Base-by-base conservation (phyloP, 345 rosid genomes). In the Hibiscus trionum region DNA sequence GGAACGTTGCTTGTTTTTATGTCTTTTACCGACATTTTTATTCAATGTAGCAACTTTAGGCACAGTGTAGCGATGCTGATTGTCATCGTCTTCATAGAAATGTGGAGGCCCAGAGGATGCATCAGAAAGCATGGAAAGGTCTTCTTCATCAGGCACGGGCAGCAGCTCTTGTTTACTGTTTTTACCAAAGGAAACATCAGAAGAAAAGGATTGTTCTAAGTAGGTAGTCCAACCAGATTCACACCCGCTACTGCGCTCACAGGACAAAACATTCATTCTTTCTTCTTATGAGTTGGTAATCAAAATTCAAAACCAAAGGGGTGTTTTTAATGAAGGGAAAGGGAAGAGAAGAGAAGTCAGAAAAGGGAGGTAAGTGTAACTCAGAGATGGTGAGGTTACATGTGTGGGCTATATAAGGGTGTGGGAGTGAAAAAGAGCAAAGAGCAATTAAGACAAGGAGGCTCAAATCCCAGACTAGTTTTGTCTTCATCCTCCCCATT, bases 171-270 rank as follows among this genome's bases (percentile, higher is more conserved):
- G 73, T 33, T 77, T 53, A 39, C 60, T 61, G 50, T 67, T 74
- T 57, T 61, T 61, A 46, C 46, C 2, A 0, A 37, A 15, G 10
- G 89, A 69, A 52, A 78, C 69, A 55, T 66, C 69, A 53, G 84
- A 80, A 35, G 61, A 47, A 68, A 76, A 76, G 72, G 97, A 88
- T 6, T 91, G 96, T 53, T 91, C 97, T 26, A 94, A 81, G 86
- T 94, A 94, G 0, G 86, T 72, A 78, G 98, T 94, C 98, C 98
- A 94, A 12, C 98, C 98, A 35, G 98, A 94, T 76, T 94, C 97
- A 68, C 97, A 94, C 17, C 90, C 97, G 70, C 92, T 88, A 26
- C 87, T 88, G 71, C 87, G 80, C 73, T 86, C 96, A 11, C 91
- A 83, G 53, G 77, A 83, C 53, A 86, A 66, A 21, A 70, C 81